A percentile compares a stretch with the other conserved stretches of the same genome.
These are phyloP conservation scores for Dendrocalamus latiflorus DNA, from an alignment of 202 grass and related monocot genomes.

Conservation along the genomic window DNA sequence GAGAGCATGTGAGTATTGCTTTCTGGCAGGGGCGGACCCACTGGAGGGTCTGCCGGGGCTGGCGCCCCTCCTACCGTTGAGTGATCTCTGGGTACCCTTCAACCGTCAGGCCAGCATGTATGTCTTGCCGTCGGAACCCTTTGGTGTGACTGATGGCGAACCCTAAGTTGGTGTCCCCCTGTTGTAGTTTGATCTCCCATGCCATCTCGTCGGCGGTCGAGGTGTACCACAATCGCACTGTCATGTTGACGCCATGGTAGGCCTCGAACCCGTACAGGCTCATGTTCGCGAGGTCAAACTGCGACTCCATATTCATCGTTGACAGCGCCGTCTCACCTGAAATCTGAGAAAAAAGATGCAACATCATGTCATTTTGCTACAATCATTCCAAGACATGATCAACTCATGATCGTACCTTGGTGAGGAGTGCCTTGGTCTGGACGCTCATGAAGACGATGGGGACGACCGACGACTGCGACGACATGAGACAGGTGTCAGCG, in stretches of 20 bases:
- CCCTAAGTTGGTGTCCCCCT: slow-evolving; percentile 68
- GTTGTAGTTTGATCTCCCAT: slow-evolving; percentile 57
- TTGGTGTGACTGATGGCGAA: slow-evolving; percentile 91
- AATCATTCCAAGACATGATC: too few species aligned
- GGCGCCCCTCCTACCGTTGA: too few species aligned
- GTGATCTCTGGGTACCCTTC: too few species aligned
- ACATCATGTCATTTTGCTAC: too few species aligned
- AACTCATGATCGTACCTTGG: slow-evolving; percentile 21
- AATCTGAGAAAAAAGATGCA: slow-evolving; percentile 16
- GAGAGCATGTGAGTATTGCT: too few species aligned
- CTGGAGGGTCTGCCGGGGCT: too few species aligned
- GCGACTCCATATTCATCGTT: slow-evolving; percentile 66
- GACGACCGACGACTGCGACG: slow-evolving; percentile 63
- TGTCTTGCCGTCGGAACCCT: too few species aligned
- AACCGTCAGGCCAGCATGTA: too few species aligned
- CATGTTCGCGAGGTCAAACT: slow-evolving; percentile 63
- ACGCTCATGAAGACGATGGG: slow-evolving; percentile 57
- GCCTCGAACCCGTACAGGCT: slow-evolving; percentile 96
- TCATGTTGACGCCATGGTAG: slow-evolving; percentile 91
- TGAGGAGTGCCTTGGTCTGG: slow-evolving; percentile 86
- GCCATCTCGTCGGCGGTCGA: slow-evolving; percentile 53
- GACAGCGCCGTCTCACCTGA: slow-evolving; percentile 79
- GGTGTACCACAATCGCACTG: slow-evolving; percentile 82
- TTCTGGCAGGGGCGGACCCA: too few species aligned
- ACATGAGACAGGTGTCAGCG: slow-evolving; percentile 69